A percentile compares a stretch with the other conserved stretches of the same genome.
Conservation (phyloP, 116 monocot genomes). For the Dioscorea cayenensis region DNA sequence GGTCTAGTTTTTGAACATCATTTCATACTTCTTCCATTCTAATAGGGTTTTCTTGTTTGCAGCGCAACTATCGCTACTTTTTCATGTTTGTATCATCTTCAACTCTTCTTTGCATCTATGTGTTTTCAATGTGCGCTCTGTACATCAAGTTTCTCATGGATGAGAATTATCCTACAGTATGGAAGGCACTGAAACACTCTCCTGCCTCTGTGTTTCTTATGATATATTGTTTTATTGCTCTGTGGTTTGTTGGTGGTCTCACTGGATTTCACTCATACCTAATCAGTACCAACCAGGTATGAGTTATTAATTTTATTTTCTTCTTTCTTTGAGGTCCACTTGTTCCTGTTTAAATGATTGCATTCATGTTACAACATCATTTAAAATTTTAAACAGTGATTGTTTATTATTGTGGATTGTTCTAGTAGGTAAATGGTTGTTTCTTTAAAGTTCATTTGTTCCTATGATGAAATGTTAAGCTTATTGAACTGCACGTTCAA, state of each 20-base stretch:
- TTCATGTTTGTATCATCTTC: conserved; percentile 85
- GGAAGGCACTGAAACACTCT: conserved; percentile 78
- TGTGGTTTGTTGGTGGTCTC: conserved; percentile 96
- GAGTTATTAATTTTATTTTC: conserved; percentile 6
- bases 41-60: conserved; percentile 13
- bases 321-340: background rate
- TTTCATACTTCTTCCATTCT: no score
- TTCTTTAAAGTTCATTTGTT: no score
- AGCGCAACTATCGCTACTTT: conserved; percentile 94
- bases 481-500: no score
- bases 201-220: conserved; percentile 77
- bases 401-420: no score
- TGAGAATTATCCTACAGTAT: conserved; percentile 72
- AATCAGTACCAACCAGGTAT: conserved; percentile 79
- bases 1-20: no score
- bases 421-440: no score
- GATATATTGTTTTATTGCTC: conserved; percentile 67
- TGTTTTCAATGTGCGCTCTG: conserved; percentile 77
- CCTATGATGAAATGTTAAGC: no score
- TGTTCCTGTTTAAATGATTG: background rate
- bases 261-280: conserved; percentile 90
- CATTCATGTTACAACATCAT: no score
- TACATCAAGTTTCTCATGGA: conserved; percentile 93
- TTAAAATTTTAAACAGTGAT: no score
- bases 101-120: conserved; percentile 85